These are phyloP conservation scores for Gossypium herbaceum DNA, from an alignment of 345 rosid species.

Conservation along the genomic window DNA sequence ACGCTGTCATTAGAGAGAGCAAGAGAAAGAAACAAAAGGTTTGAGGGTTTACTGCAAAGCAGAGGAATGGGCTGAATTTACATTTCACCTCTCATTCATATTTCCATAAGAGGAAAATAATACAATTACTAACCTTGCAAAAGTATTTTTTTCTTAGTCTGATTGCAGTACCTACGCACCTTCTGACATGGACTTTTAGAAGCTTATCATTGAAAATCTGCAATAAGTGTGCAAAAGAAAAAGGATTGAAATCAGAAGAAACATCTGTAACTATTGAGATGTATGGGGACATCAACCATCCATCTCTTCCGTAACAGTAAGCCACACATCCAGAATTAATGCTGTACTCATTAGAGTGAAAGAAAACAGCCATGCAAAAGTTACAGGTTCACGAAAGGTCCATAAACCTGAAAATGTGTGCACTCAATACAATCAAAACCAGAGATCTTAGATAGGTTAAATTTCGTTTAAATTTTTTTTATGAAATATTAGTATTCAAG, in stretches of 20 bases:
- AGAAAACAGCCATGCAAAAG: neutral
- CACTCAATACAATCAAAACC: neutral
- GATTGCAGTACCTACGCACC: slow-evolving; percentile 68
- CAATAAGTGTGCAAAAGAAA: slow-evolving; percentile 14
- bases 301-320: neutral
- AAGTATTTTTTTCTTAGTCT: slow-evolving; percentile 79
- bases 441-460: neutral
- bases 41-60: neutral
- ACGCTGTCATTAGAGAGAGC: neutral
- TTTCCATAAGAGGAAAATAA: neutral
- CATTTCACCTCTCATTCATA: neutral
- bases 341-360: neutral
- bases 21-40: slow-evolving; percentile 1
- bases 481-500: neutral
- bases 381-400: neutral
- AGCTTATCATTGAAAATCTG: slow-evolving; percentile 88
- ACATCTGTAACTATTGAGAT: neutral
- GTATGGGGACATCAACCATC: neutral
- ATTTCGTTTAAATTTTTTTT: neutral
- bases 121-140: slow-evolving; percentile 49
- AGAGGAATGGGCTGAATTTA: neutral
- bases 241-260: neutral
- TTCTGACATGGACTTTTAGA: slow-evolving; percentile 62
- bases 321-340: neutral
- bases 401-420: neutral